phyloP scores from a whole-genome alignment of 306 rosid species.

The Parietaria judaica region DNA sequence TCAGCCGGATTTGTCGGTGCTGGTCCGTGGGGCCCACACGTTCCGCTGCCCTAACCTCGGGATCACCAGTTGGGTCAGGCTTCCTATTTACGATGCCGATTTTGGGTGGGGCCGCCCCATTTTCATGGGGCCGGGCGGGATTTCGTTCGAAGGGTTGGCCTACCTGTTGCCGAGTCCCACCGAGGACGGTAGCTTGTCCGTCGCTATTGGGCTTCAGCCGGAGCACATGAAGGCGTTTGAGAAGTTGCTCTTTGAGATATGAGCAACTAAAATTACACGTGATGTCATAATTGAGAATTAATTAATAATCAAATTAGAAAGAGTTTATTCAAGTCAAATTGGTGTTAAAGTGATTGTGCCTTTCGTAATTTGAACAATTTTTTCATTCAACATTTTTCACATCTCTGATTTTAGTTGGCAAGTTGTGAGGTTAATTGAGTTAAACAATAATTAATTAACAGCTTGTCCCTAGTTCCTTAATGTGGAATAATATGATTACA shows the following conservation, averaged over 20 bases:
- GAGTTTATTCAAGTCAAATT: too few species aligned
- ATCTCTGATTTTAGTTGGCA: too few species aligned
- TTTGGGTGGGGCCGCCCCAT: constrained; percentile 95
- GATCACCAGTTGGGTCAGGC: constrained; percentile 80
- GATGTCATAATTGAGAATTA: too few species aligned
- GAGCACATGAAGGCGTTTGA: constrained; percentile 23
- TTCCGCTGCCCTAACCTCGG: constrained; percentile 86
- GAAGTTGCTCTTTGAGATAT: constrained; percentile 13
- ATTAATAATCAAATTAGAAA: too few species aligned
- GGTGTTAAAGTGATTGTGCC: too few species aligned
- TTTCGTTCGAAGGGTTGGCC: constrained; percentile 10
- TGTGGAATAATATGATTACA: too few species aligned
- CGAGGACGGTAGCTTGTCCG: constrained; percentile 15
- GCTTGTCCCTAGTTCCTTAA: too few species aligned
- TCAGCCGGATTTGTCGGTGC: constrained; percentile 73
- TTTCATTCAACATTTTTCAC: too few species aligned
- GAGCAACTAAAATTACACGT: not conserved
- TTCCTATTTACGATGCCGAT: constrained; percentile 83
- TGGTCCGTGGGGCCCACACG: constrained; percentile 71
- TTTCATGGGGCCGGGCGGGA: constrained; percentile 96
- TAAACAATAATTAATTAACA: too few species aligned
- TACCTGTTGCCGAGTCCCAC: constrained; percentile 60
- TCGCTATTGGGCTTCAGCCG: constrained; percentile 19
- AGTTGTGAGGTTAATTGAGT: too few species aligned
- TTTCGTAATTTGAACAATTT: too few species aligned